These are phyloP conservation scores for Kwoniella heveanensis DNA, from an alignment of 768 basidiomycete genomes.

Conservation along the genomic window DNA sequence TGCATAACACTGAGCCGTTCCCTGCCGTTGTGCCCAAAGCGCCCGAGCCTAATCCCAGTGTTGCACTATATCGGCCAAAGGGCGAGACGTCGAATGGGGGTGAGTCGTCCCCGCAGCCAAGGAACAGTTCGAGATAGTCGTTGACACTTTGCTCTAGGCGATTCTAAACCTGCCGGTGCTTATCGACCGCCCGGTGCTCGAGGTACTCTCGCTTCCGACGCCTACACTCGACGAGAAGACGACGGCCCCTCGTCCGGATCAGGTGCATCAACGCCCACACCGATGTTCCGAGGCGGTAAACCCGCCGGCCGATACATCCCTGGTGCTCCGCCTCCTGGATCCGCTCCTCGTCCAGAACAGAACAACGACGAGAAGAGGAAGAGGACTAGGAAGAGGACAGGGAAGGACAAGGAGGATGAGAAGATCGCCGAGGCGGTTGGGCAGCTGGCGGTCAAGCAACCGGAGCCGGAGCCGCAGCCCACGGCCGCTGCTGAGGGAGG, in stretches of 20 bases:
- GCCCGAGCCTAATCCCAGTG: conserved; percentile 44
- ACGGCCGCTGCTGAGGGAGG: conserved; percentile 50
- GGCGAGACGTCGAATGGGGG: conserved; percentile 43
- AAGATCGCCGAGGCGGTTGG: conserved; percentile 56
- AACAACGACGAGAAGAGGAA: conserved; percentile 65
- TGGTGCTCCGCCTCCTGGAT: conserved; percentile 64
- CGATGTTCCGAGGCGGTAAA: conserved; percentile 50
- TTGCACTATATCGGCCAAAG: conserved; percentile 43
- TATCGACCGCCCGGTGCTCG: conserved; percentile 93
- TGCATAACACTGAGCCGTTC: conserved; percentile 33
- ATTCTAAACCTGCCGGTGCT: conserved; percentile 73
- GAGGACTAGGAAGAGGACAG: conserved; percentile 59
- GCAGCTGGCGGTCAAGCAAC: conserved; percentile 10
- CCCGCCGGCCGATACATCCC: conserved; percentile 67
- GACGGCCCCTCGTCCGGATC: conserved; percentile 62
- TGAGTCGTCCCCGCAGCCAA: no score
- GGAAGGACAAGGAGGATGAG: conserved; percentile 63
- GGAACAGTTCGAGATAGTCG: no score
- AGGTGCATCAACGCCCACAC: conserved; percentile 36
- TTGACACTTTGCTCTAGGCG: conserved; percentile 29
- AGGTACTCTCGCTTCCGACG: conserved; percentile 80
- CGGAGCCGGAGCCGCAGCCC: conserved; percentile 5
- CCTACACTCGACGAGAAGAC: conserved; percentile 90
- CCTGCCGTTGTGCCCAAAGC: conserved; percentile 37
- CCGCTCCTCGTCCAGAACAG: conserved; percentile 58